phyloP scores from a whole-genome alignment of 495 filamentous ascomycete genomes.

The Talaromyces ruber region DNA sequence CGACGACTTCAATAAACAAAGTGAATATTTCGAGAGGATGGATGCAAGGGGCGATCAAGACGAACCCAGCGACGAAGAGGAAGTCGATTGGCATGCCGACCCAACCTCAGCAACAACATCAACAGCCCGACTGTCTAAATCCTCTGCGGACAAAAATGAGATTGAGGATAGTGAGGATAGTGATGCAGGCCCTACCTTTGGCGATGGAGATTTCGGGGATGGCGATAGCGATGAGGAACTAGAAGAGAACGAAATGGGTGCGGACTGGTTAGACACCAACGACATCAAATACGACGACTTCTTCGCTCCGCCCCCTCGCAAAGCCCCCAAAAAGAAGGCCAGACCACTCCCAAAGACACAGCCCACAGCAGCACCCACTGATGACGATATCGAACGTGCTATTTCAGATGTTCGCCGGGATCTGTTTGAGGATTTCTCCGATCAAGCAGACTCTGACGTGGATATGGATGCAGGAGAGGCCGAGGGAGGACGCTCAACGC shows the following conservation, averaged over 20 bases:
- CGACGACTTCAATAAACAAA: conserved; percentile 92
- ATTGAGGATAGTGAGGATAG: conserved; percentile 24
- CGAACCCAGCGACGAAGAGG: conserved; percentile 57
- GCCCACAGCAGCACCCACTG: conserved; percentile 30
- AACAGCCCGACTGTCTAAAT: not conserved
- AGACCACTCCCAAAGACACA: conserved; percentile 44
- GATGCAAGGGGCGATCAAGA: conserved; percentile 62
- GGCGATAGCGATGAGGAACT: conserved; percentile 48
- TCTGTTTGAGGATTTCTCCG: conserved; percentile 76
- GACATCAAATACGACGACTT: conserved; percentile 83
- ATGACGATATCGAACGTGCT: conserved; percentile 69
- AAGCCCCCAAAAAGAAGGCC: conserved; percentile 43
- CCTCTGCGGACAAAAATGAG: conserved; percentile 8
- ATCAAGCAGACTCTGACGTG: conserved; percentile 42
- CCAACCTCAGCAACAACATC: conserved; percentile 36
- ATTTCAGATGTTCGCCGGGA: conserved; percentile 87
- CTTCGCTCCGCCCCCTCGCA: conserved; percentile 75
- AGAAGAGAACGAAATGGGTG: conserved; percentile 33
- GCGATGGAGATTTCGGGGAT: conserved; percentile 53
- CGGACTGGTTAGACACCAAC: conserved; percentile 62
- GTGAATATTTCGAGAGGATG: conserved; percentile 75
- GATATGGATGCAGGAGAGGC: conserved; percentile 22
- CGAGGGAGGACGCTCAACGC: conserved; percentile 58
- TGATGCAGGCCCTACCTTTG: conserved; percentile 71
- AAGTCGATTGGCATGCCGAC: conserved; percentile 77